Base-by-base conservation (phyloP, 2,329 filamentous ascomycete species). In the Didymellaceae sp. region DNA sequence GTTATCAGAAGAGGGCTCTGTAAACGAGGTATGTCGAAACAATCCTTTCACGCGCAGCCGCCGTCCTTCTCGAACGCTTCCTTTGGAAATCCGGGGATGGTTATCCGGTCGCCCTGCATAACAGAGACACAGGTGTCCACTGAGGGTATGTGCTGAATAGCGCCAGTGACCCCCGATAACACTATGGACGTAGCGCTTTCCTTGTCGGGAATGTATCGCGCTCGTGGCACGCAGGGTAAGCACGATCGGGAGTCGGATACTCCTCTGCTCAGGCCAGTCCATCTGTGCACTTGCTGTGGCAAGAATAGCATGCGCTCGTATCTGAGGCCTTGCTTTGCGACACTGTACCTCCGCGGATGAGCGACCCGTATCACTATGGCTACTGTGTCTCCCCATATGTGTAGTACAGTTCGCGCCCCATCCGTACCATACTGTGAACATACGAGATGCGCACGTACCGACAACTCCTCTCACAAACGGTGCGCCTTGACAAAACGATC, bases 61-160 rank as follows among this genome's bases (percentile, higher is more conserved):
- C 24, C 22, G 20, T 18, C 30, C 25, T 46, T 46, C 32, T 52
- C 42, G 37, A 52, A 46, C 5, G 17, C 17, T 42, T 37, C 25
- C 38, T 20, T 9, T 52, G 42, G 37, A 38, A 21, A 52, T 52
- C 48, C 48, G 48, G 48, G 47, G 42, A 38, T 42, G 48, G 38
- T 52, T 52, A 21, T 52, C 38, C 42, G 48, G 41, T 43, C 42
- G 28, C 48, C 48, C 48, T 46, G 48, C 48, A 52, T 39, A 24
- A 42, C 17, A 42, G 5, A 37, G 28, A 20, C 25, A 21, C 42
- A 24, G 20, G 20, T 51, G 24, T 28, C 37, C 42, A 46, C 42
- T 24, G 22, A 18, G 31, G 26, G 21, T 31, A 43, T 42, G 48
- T 21, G 38, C 32, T 40, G 41, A 45, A 34, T 39, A 30, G 24